These are phyloP conservation scores for Pseudocercospora musae DNA, from an alignment of 2,329 filamentous ascomycete species.

Conservation along the genomic window DNA sequence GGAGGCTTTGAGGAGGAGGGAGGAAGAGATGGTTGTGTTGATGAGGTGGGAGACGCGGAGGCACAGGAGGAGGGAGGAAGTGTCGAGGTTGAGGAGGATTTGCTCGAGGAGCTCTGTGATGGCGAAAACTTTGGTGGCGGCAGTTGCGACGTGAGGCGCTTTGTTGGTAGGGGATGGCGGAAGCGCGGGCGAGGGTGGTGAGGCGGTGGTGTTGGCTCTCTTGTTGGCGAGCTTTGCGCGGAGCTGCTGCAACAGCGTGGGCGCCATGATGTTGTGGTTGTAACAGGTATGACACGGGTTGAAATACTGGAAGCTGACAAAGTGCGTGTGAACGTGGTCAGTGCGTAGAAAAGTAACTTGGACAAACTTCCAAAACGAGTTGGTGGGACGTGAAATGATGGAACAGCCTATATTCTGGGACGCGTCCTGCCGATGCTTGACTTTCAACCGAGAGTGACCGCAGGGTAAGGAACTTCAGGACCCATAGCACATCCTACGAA, in stretches of 20 bases:
- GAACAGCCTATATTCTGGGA: too few relatives aligned
- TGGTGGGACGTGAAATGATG: too few relatives aligned
- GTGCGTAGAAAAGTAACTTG: too few relatives aligned
- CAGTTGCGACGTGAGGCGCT: background rate
- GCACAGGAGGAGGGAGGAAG: background rate
- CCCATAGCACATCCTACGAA: too few relatives aligned
- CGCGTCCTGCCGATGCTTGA: too few relatives aligned
- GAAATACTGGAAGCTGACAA: too few relatives aligned
- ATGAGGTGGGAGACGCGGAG: background rate
- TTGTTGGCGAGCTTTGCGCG: background rate
- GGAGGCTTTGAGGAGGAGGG: background rate
- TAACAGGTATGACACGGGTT: background rate
- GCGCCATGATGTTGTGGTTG: background rate
- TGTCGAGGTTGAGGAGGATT: background rate
- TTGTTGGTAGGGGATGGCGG: background rate
- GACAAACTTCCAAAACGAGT: too few relatives aligned
- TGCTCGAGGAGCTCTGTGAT: background rate
- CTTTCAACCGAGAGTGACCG: too few relatives aligned
- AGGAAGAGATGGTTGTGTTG: background rate
- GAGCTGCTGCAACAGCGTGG: background rate
- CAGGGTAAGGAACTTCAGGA: too few relatives aligned
- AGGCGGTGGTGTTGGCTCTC: background rate
- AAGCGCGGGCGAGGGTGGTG: background rate
- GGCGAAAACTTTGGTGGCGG: background rate
- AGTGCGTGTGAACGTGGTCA: too few relatives aligned